These are phyloP conservation scores for Nidularia sp. DNA, from an alignment of 768 basidiomycete species.

Conservation along the genomic window DNA sequence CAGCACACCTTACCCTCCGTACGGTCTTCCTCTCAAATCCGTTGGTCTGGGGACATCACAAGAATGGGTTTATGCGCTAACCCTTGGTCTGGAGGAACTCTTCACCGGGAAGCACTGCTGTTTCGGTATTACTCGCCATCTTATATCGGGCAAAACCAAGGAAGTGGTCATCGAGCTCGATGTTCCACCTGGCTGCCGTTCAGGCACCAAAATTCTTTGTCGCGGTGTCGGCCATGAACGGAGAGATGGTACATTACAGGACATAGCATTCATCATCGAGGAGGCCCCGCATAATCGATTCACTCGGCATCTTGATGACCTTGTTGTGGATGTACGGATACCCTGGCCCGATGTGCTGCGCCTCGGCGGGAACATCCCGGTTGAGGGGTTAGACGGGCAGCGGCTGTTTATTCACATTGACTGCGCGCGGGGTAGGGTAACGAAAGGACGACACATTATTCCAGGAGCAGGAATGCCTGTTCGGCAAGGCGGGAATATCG, in stretches of 20 bases:
- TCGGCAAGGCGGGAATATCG: slow-evolving; percentile 42
- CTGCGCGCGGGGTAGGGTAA: slow-evolving; percentile 43
- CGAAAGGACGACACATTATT: slow-evolving; percentile 46
- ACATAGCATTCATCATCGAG: slow-evolving; percentile 64
- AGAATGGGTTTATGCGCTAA: slow-evolving; percentile 68
- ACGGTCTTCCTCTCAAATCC: slow-evolving; percentile 34
- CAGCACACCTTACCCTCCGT: slow-evolving; percentile 16
- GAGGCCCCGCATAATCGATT: slow-evolving; percentile 57
- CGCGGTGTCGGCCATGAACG: slow-evolving; percentile 66
- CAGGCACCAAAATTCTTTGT: slow-evolving; percentile 57
- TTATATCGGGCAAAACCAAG: slow-evolving; percentile 44
- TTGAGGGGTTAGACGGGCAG: slow-evolving; percentile 58
- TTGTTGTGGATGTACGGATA: slow-evolving; percentile 50
- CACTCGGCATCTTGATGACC: slow-evolving; percentile 50
- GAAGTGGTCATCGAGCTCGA: slow-evolving; percentile 56
- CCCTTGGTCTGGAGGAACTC: slow-evolving; percentile 59
- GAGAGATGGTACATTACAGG: slow-evolving; percentile 51
- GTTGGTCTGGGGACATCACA: slow-evolving; percentile 38
- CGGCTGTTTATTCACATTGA: slow-evolving; percentile 48
- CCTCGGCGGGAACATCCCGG: slow-evolving; percentile 44
- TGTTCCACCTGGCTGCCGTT: slow-evolving; percentile 58
- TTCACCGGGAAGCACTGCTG: slow-evolving; percentile 50
- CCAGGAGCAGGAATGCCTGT: slow-evolving; percentile 71
- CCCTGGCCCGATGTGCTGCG: slow-evolving; percentile 51
- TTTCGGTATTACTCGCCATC: slow-evolving; percentile 56